phyloP scores from a whole-genome alignment of 2,329 filamentous ascomycete species.

The Calonectria pauciramosa region DNA sequence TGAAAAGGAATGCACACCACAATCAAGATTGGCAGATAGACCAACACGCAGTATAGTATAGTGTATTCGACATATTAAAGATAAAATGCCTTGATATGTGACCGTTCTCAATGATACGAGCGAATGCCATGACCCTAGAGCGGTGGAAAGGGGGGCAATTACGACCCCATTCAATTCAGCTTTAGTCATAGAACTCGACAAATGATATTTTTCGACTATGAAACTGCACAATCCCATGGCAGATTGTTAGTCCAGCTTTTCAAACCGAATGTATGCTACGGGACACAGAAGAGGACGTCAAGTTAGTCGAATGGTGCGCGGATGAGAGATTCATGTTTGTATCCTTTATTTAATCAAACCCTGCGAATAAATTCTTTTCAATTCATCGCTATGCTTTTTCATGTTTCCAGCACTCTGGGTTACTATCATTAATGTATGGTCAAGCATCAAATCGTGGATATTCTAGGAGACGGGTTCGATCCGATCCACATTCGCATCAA shows the following conservation, averaged over 20 bases:
- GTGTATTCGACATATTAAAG: not conserved
- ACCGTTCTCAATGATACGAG: too few species aligned
- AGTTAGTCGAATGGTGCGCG: not conserved
- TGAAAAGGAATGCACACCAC: not conserved
- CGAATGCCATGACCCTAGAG: not conserved
- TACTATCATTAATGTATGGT: not conserved
- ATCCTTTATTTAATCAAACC: too few species aligned
- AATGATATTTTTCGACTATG: not conserved
- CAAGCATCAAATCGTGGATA: not conserved
- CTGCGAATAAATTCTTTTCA: fast-evolving
- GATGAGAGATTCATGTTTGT: not conserved
- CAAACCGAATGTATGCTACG: not conserved
- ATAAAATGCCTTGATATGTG: too few species aligned
- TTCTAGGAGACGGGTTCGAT: not conserved
- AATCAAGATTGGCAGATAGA: not conserved
- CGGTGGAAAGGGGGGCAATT: not conserved
- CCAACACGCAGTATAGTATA: not conserved
- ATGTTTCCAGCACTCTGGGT: not conserved
- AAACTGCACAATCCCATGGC: not conserved
- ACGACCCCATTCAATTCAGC: not conserved
- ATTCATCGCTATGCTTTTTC: not conserved
- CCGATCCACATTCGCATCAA: not conserved
- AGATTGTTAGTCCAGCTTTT: not conserved
- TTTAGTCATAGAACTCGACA: not conserved
- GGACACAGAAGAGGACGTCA: not conserved